Conservation (phyloP, 129 eudicot genomes). For the Centaurea solstitialis region DNA sequence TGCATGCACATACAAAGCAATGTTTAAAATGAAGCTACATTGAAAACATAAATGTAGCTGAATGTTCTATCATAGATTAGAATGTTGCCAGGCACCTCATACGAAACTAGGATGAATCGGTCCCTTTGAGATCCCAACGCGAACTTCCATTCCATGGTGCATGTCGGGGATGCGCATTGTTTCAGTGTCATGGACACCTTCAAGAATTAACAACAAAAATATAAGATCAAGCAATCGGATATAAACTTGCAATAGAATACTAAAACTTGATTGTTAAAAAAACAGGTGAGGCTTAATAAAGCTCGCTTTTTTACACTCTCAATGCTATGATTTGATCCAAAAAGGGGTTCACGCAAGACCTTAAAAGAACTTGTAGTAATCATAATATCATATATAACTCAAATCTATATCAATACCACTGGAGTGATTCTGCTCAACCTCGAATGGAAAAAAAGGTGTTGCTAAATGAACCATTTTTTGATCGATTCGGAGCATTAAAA, state of each 20-base stretch:
- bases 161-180: conserved; percentile 48
- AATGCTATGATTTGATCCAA: background rate
- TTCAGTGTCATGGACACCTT: conserved; percentile 70
- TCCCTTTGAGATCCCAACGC: conserved; percentile 68
- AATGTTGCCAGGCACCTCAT: conserved; percentile 27
- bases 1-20: conserved; percentile 8
- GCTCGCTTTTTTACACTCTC: too few relatives aligned
- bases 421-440: background rate
- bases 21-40: background rate
- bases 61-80: background rate
- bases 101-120: conserved; percentile 65
- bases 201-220: conserved; percentile 1
- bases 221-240: background rate
- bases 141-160: conserved; percentile 86
- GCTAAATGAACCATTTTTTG: background rate
- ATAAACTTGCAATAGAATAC: too few relatives aligned
- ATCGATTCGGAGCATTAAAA: background rate
- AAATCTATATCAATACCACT: background rate
- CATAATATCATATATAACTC: background rate
- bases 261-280: background rate
- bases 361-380: background rate
- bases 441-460: background rate
- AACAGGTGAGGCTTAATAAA: background rate
- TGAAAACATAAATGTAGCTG: background rate
- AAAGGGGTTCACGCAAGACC: background rate